Base-by-base conservation (phyloP, 2,329 filamentous ascomycete genomes). In the Pestalotiopsis sp. region DNA sequence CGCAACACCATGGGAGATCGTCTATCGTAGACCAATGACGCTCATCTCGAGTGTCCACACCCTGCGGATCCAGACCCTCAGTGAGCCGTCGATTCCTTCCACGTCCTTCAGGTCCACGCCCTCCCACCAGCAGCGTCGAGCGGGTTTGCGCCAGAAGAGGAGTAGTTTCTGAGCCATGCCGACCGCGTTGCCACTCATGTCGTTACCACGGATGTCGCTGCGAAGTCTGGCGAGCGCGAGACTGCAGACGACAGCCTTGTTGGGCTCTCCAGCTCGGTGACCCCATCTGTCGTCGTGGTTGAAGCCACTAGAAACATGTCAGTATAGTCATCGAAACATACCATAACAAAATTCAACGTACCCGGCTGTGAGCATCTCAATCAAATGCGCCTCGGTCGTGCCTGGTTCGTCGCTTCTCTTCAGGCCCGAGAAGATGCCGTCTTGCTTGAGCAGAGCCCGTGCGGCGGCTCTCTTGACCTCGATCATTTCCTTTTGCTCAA, bases 1-100 rank as follows among this genome's bases (percentile, higher is more conserved):
- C 45, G n/a, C 11, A 52, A 52, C 45, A 39, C 59, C 27, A 23
- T 36, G 25, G 14, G 13, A 31, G 5, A 31, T 36, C 59, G n/a
- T 38, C 31, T 39, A 93, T 79, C 93, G 91, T 74, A 97, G 85
- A 67, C 93, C 93, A 79, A 97, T 96, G 67, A 96, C 93, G 79
- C 93, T 96, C 93, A 99, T 99, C 86, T 99, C 96, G 69, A 99
- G 87, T 69, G 96, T 99, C 96, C 96, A 99, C 69, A 99, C 96
- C 76, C 96, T 89, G 77, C 96, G 88, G 79, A 99, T 98, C 96
- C 96, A 99, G 69, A 99, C 94, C 83, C 99, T 99, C 74, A 99
- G 86, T 79, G 91, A 93, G 65, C 95, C 95, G 65, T 97, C 90
- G 7, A 98, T 92, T 14, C 96, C 96, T 64, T 97, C 94, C 13